These are phyloP conservation scores for Pleurotus sapidus DNA, from an alignment of 768 basidiomycete genomes.

Conservation along the genomic window DNA sequence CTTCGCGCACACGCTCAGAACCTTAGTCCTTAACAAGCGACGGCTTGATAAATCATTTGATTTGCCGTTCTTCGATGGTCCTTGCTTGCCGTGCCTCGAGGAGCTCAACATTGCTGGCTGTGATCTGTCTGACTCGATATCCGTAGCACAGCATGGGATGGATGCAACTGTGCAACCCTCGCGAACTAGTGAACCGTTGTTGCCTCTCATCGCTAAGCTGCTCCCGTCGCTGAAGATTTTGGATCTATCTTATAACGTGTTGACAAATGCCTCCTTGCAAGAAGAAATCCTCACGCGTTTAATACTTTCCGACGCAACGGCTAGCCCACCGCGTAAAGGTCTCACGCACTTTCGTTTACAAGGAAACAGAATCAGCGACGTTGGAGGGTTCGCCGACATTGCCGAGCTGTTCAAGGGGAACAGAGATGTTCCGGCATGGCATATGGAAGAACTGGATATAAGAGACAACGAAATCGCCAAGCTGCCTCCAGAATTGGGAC, in stretches of 20 bases:
- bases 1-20: slow-evolving; percentile 55
- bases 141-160: slow-evolving; percentile 36
- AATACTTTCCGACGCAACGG: slow-evolving; percentile 43
- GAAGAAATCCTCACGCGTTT: slow-evolving; percentile 46
- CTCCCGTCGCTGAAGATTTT: slow-evolving; percentile 72
- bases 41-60: slow-evolving; percentile 64
- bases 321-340: slow-evolving; percentile 34
- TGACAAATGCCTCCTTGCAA: slow-evolving; percentile 53
- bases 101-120: slow-evolving; percentile 77
- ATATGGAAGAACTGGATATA: slow-evolving; percentile 78
- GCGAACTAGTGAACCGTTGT: slow-evolving; percentile 48
- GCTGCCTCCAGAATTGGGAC: slow-evolving; percentile 66
- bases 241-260: slow-evolving; percentile 71
- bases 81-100: slow-evolving; percentile 63
- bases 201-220: slow-evolving; percentile 57
- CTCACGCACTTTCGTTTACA: slow-evolving; percentile 64
- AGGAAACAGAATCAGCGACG: slow-evolving; percentile 61
- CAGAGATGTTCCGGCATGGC: slow-evolving; percentile 63
- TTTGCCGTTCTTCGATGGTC: slow-evolving; percentile 38
- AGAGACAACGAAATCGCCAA: slow-evolving; percentile 78
- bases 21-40: slow-evolving; percentile 60
- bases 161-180: slow-evolving; percentile 31
- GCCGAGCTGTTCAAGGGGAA: slow-evolving; percentile 68
- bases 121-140: slow-evolving; percentile 57
- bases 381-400: slow-evolving; percentile 60